A percentile compares a stretch with the other conserved stretches of the same genome.
Evolutionary conservation across 208 protist genomes (phyloP).

Genomic region (Crithidia mellificae): DNA sequence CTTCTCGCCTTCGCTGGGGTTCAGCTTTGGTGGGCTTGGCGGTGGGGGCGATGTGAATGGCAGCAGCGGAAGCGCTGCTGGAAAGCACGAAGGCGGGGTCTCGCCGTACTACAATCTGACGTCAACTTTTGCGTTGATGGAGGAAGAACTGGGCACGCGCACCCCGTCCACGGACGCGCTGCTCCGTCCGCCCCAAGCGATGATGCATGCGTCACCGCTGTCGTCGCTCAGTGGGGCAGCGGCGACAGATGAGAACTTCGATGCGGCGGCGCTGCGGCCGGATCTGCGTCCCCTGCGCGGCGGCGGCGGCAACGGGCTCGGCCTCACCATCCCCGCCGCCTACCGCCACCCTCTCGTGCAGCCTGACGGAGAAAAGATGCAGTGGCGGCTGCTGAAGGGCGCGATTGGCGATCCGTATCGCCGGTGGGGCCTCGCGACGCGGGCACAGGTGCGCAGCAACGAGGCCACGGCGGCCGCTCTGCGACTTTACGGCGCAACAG

Average conservation of each 20-base stretch:
- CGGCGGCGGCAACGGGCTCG: constrained; percentile 49
- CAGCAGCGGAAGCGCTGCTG: neutral
- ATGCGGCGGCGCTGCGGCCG: constrained; percentile 27
- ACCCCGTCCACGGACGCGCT: constrained; percentile 42
- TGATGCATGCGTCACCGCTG: neutral
- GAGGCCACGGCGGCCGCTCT: constrained; percentile 12
- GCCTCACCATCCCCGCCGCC: constrained; percentile 38
- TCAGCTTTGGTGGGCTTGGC: no score
- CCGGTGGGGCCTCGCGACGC: constrained; percentile 44
- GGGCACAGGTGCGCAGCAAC: constrained; percentile 24
- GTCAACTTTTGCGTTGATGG: constrained; percentile 65
- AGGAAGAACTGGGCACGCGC: constrained; percentile 64
- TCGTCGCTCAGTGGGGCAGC: neutral
- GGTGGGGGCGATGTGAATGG: neutral
- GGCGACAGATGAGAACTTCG: constrained; percentile 15
- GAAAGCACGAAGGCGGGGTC: constrained; percentile 8
- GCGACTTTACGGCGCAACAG: neutral
- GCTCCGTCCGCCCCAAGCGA: neutral
- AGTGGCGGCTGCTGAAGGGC: constrained; percentile 34
- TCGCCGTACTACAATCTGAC: constrained; percentile 70
- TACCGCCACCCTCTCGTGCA: constrained; percentile 48
- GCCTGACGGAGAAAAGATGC: constrained; percentile 25
- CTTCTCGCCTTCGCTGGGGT: constrained; percentile 44
- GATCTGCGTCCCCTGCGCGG: constrained; percentile 33
- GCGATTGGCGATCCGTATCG: constrained; percentile 48